phyloP scores from a whole-genome alignment of 1,284 basidiomycete genomes.

The Mycosarcoma mackinlayi region DNA sequence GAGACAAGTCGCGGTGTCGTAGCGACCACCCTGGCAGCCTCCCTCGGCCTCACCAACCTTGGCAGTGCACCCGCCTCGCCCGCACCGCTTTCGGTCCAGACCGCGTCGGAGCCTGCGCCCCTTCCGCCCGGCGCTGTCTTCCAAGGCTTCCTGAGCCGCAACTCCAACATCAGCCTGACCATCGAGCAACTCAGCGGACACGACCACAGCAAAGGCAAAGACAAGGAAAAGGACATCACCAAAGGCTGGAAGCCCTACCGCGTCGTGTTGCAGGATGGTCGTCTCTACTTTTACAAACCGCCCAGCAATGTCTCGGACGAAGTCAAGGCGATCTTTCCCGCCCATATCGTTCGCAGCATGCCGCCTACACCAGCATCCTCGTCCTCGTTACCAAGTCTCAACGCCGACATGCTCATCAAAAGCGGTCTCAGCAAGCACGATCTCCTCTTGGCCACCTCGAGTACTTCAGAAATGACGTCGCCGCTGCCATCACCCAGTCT shows the following conservation, averaged over 20 bases:
- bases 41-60: slow-evolving; percentile 33
- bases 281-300: slow-evolving; percentile 65
- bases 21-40: slow-evolving; percentile 26
- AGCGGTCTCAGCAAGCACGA: slow-evolving; percentile 58
- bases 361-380: slow-evolving; percentile 24
- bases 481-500: slow-evolving; percentile 27
- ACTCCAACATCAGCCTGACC: slow-evolving; percentile 57
- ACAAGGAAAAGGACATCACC: slow-evolving; percentile 58
- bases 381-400: slow-evolving; percentile 22
- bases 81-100: slow-evolving; percentile 10
- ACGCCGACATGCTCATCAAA: slow-evolving; percentile 40
- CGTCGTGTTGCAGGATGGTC: slow-evolving; percentile 58
- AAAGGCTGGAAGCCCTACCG: slow-evolving; percentile 68
- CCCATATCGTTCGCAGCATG: slow-evolving; percentile 27
- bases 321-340: slow-evolving; percentile 59
- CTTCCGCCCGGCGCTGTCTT: slow-evolving; percentile 49
- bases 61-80: slow-evolving; percentile 11
- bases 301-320: slow-evolving; percentile 59
- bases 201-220: slow-evolving; percentile 39
- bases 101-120: slow-evolving; percentile 22
- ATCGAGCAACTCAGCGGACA: slow-evolving; percentile 51
- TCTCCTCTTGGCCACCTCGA: slow-evolving; percentile 55
- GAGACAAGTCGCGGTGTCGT: slow-evolving; percentile 32
- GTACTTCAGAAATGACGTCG: slow-evolving; percentile 32
- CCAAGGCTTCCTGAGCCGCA: slow-evolving; percentile 61